phyloP scores from a whole-genome alignment of 768 basidiomycete genomes.

The Chalciporus sphaerocephalus region DNA sequence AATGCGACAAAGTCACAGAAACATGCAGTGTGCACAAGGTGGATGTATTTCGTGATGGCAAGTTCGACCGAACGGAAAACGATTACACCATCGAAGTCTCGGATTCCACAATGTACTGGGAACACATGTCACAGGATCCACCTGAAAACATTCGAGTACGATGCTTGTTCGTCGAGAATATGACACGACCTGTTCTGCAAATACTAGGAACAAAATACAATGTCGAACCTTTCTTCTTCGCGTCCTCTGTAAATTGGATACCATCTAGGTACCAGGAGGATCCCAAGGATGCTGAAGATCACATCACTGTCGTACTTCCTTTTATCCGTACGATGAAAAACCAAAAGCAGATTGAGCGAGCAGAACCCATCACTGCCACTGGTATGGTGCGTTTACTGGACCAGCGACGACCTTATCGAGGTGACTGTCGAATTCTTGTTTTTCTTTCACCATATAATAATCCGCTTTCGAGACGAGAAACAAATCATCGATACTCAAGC shows the following conservation, averaged over 20 bases:
- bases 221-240: conserved; percentile 64
- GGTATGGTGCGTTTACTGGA: neutral
- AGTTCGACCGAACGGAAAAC: conserved; percentile 10
- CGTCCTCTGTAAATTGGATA: conserved; percentile 62
- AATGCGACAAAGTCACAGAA: neutral
- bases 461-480: conserved; percentile 12
- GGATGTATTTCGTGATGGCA: conserved; percentile 18
- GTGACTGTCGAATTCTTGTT: conserved; percentile 6
- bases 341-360: conserved; percentile 19
- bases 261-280: conserved; percentile 62
- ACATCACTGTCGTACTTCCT: conserved; percentile 53
- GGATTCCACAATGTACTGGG: conserved; percentile 33
- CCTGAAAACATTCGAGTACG: conserved; percentile 41
- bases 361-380: neutral
- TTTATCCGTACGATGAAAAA: conserved; percentile 44
- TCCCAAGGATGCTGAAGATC: conserved; percentile 39
- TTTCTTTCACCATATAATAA: neutral
- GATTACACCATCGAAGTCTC: conserved; percentile 5
- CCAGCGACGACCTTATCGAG: conserved; percentile 10
- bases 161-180: conserved; percentile 48
- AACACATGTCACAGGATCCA: conserved; percentile 14
- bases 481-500: conserved; percentile 50
- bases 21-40: conserved; percentile 23
- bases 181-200: conserved; percentile 48
- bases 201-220: conserved; percentile 55